Percentiles rank a stretch among this genome's conserved stretches.
Conservation (phyloP, 106 monocot species). For the Amphibolis antarctica region DNA sequence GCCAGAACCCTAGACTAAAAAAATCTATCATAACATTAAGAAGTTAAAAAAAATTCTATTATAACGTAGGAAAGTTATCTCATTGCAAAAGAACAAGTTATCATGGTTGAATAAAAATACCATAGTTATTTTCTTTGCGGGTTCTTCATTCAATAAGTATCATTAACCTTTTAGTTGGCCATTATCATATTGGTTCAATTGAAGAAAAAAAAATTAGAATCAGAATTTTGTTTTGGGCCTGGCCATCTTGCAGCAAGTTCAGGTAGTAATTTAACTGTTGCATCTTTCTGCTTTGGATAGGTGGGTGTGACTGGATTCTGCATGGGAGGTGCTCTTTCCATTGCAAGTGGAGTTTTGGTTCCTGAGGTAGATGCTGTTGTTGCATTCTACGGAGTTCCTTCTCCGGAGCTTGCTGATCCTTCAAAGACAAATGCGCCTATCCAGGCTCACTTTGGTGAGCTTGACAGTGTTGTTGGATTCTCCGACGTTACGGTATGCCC, state of each 20-base stretch:
- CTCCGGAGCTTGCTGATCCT: slow-evolving; percentile 78
- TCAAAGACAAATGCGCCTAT: slow-evolving; percentile 59
- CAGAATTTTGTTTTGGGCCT: background rate
- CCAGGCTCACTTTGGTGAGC: slow-evolving; percentile 95
- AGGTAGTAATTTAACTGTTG: background rate
- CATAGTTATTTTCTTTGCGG: too few relatives aligned
- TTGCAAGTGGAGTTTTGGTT: slow-evolving; percentile 77
- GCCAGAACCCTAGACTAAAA: too few relatives aligned
- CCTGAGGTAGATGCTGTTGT: slow-evolving; percentile 91
- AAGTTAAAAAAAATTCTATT: too few relatives aligned
- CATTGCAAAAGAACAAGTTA: too few relatives aligned
- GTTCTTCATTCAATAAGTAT: too few relatives aligned
- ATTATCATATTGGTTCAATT: too few relatives aligned
- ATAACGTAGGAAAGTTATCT: too few relatives aligned
- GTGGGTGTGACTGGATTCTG: slow-evolving; percentile 90
- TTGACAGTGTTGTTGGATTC: slow-evolving; percentile 69
- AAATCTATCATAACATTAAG: too few relatives aligned
- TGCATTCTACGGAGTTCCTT: slow-evolving; percentile 79
- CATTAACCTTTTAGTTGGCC: too few relatives aligned
- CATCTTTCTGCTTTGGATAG: slow-evolving; percentile 17
- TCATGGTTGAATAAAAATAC: too few relatives aligned
- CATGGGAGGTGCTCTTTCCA: slow-evolving; percentile 92
- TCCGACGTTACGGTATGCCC: slow-evolving; percentile 71
- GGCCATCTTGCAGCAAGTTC: background rate
- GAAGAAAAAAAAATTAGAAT: background rate